Evolutionary conservation across 2,329 filamentous ascomycete species (phyloP), one percentile per base, ranked within the genome.

Genomic region (Neonectria magnoliae): DNA sequence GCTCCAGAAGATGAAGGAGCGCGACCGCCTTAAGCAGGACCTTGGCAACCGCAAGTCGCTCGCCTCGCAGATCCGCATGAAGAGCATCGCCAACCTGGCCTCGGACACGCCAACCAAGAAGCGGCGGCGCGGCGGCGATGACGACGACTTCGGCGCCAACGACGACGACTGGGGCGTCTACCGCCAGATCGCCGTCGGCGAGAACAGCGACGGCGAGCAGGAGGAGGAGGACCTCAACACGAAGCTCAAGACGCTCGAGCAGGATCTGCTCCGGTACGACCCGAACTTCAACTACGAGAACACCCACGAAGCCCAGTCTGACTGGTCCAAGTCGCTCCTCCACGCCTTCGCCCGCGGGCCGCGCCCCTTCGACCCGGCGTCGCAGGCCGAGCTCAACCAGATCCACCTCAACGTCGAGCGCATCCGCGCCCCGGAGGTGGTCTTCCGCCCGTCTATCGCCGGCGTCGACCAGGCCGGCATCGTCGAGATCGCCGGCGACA

Each of bases 81-180:
- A 98, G 82, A 95, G 91, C 55, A 94, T 99, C 63, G 96, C 96
- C 64, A 98, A 97, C 75, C 90, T 99, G 1, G 96, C 96, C 3
- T 94, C 95, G 0, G 96, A 99, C 78, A 90, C 88, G 6, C 94
- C 95, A 1, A 83, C 86, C 68, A 94, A 94, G 78, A 97, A 97
- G 79, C 88, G 95, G 61, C 86, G 93, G 14, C 90, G 94, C 18
- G 94, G 93, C 8, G 93, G 91, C 4, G 95, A 98, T 76, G 96
- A 99, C 73, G 96, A 99, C 76, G 94, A 93, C 65, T 99, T 99
- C 76, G 96, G 96, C 61, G 94, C 94, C 54, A 95, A 99, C 78
- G 96, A 99, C 75, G 94, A 97, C 62, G 96, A 99, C 78, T 99
- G 96, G 96, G 93, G 93, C 62, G 93, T 99, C 14, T 99, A 99